Base-by-base conservation (phyloP, 1,284 basidiomycete species). In the Papiliotrema flavescens region DNA sequence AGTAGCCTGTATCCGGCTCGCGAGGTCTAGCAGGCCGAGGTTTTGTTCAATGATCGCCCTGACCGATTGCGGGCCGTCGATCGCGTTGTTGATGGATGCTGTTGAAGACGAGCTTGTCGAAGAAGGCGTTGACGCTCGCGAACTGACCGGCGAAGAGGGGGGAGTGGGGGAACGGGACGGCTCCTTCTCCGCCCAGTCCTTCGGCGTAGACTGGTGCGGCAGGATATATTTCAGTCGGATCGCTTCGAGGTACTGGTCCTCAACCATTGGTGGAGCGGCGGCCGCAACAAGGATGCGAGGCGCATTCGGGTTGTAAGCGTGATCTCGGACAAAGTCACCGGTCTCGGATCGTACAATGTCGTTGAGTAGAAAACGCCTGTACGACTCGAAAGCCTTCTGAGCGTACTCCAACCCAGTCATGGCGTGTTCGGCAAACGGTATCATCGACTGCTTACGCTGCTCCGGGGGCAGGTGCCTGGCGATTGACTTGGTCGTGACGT, bases 161-260 rank as follows among this genome's bases (percentile, higher is more conserved):
- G 45, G 52, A 28, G 20, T 6, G 28, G 28, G 28, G 11, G 28
- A 32, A 5, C 6, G 28, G 28, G 28, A 32, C 28, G 28, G 28
- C 28, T 32, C 28, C 28, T 32, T 32, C 28, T 32, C 28, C 11
- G 28, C 28, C 28, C 28, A 32, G 28, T 66, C 65, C 36, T 62
- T 60, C 34, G 63, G 61, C 47, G 65, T 60, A 22, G 67, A 63
- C 49, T 66, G 60, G 13, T 68, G 52, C 41, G 60, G 54, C 51
- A 70, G 67, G 20, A 75, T 69, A 42, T 75, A 75, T 55, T 75
- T 75, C 47, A 69, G 68, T 14, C 66, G 69, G 49, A 75, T 73
- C 5, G 69, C 61, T 4, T 63, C 59, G 3, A 73, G 59, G 0
- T 62, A 62, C 28, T 62, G 59, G 49, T 75, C 73, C 53, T 67